These are phyloP conservation scores for Globomyces sp. DNA, from an alignment of 371 early-diverging fungal genomes.

Conservation along the genomic window DNA sequence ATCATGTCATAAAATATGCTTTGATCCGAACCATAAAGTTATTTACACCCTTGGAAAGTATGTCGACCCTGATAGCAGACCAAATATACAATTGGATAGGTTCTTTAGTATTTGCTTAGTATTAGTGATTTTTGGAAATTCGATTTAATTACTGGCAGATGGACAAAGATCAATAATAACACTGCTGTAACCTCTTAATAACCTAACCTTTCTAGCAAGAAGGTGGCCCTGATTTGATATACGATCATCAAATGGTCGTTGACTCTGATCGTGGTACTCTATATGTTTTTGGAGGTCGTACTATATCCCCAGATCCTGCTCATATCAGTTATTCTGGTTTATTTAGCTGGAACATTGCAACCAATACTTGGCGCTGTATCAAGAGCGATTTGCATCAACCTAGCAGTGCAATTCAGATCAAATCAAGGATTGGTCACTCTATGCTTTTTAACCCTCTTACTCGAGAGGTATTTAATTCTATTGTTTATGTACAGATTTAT, in stretches of 20 bases:
- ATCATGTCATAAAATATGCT: constrained; percentile 91
- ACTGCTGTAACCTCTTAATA: constrained; percentile 53
- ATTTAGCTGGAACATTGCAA: constrained; percentile 70
- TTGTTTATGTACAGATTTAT: constrained; percentile 47
- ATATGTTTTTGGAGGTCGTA: constrained; percentile 90
- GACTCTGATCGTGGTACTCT: constrained; percentile 67
- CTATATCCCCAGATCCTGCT: constrained; percentile 59
- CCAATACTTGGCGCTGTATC: constrained; percentile 64
- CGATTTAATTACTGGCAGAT: constrained; percentile 62
- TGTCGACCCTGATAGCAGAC: constrained; percentile 69
- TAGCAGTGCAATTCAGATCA: constrained; percentile 48
- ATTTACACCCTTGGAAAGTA: constrained; percentile 87
- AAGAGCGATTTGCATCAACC: constrained; percentile 48
- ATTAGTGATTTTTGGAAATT: constrained; percentile 83
- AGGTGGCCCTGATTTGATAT: constrained; percentile 86
- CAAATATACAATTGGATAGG: constrained; percentile 58
- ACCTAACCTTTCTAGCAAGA: constrained; percentile 30
- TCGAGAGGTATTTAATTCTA: constrained; percentile 37
- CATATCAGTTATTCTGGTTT: constrained; percentile 77
- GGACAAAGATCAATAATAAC: constrained; percentile 73
- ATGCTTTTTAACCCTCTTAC: constrained; percentile 77
- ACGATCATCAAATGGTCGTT: constrained; percentile 93
- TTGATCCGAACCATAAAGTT: constrained; percentile 68
- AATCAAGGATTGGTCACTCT: constrained; percentile 84
- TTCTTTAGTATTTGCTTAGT: not conserved